phyloP scores from a whole-genome alignment of 2,329 filamentous ascomycete species.

The Paraphaeosphaeria sporulosa region DNA sequence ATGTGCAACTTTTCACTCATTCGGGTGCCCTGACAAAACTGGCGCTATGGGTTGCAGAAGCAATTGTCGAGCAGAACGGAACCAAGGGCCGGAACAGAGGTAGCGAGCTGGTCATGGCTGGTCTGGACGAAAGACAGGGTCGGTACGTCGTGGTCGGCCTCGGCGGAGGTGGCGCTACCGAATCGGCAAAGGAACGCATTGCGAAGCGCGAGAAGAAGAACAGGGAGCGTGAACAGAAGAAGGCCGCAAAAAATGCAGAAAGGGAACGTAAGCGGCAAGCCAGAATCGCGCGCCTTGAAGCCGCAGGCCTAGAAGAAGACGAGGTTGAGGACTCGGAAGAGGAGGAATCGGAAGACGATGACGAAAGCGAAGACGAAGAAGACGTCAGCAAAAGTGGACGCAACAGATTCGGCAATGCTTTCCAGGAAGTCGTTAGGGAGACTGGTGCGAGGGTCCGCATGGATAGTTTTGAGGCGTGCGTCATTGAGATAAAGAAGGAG shows the following conservation, averaged over 20 bases:
- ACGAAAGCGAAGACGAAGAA: constrained; percentile 61
- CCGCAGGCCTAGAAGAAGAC: constrained; percentile 69
- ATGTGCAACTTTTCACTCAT: constrained; percentile 89
- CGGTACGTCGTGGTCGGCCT: constrained; percentile 94
- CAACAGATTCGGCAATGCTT: constrained; percentile 93
- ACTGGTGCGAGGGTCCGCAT: constrained; percentile 89
- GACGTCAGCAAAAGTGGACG: constrained; percentile 74
- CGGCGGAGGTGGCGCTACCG: constrained; percentile 79
- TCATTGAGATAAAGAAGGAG: constrained; percentile 97
- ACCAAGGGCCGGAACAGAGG: constrained; percentile 72
- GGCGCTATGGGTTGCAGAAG: constrained; percentile 92
- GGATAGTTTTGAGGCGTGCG: constrained; percentile 96
- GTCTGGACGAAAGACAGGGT: constrained; percentile 83
- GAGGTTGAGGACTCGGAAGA: constrained; percentile 66
- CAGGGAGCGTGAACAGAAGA: constrained; percentile 59
- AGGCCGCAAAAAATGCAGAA: constrained; percentile 66
- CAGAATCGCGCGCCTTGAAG: constrained; percentile 41
- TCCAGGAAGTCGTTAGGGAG: constrained; percentile 92
- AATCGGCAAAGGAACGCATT: constrained; percentile 65
- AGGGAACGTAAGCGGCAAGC: constrained; percentile 66
- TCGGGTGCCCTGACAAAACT: constrained; percentile 92
- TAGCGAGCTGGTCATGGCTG: constrained; percentile 88
- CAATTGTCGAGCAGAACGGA: constrained; percentile 86
- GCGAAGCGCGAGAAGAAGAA: constrained; percentile 72
- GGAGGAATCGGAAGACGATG: constrained; percentile 54